Base-by-base conservation (phyloP, 2,329 filamentous ascomycete genomes). In the Ophiocordyceps camponoti-rufipedis region DNA sequence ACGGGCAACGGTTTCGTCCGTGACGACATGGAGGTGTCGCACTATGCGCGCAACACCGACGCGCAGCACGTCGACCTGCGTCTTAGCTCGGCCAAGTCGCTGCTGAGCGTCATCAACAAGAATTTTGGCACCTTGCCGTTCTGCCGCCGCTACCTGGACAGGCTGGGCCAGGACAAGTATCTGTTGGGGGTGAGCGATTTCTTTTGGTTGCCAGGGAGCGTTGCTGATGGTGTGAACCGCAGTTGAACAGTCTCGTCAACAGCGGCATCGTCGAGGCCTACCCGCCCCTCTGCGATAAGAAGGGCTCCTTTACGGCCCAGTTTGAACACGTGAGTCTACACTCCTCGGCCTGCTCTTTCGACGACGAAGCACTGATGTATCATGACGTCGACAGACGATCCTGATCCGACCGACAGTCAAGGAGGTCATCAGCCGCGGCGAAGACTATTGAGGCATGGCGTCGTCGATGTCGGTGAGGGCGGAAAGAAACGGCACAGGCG, bases 41-140 rank as follows among this genome's bases (percentile, higher is more conserved):
- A 94, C 63, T 96, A 95, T 56, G 87, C 85, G 42, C 79, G 82
- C 61, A 70, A 74, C 49, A 63, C 68, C 32, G 82, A 94, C 60
- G 80, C 80, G 4, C 75, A 80, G 44, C 85, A 86, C 57, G 79
- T 85, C 8, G 76, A 84, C 48, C 68, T 94, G 48, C 76, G 84
- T 44, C 68, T 93, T 44, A 77, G 80, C 41, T 93, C 85, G 42
- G 88, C 88, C 48, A 91, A 88, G 69, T 82, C 79, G 47, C 70
- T 96, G 47, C 70, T 94, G 53, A 91, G 75, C 55, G 81, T 86
- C 31, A 95, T 96, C 62, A 91, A 85, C 66, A 94, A 94, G 72
- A 94, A 94, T 65, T 96, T 95, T 61, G 85, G 86, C 52, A 94
- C 87, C 1, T 65, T 96, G 53, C 87, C 87, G 2, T 96, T 87